phyloP scores from a whole-genome alignment of 116 monocot genomes.

The Trichopus zeylanicus region DNA sequence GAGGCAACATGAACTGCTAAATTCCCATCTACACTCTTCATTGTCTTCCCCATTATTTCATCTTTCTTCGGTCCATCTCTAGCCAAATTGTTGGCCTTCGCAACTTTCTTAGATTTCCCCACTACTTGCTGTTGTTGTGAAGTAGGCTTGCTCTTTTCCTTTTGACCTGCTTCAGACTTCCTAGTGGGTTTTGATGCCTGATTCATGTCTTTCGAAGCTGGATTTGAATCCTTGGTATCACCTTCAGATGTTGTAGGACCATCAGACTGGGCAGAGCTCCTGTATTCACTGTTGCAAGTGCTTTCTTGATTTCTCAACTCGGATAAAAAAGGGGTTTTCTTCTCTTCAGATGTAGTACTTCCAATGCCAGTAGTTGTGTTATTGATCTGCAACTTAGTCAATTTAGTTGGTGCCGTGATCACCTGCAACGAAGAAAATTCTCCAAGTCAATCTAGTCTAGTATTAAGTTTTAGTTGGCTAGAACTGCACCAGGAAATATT shows the following conservation, averaged over 20 bases:
- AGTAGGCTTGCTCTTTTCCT: slow-evolving; percentile 9
- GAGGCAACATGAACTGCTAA: slow-evolving; percentile 28
- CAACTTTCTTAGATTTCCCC: slow-evolving; percentile 1
- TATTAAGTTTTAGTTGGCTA: neutral
- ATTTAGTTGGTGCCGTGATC: neutral
- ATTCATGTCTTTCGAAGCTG: neutral
- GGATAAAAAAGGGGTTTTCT: neutral
- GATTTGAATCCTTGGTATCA: neutral
- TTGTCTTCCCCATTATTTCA: neutral
- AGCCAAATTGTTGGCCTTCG: neutral
- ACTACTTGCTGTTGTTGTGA: neutral
- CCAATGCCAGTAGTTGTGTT: too few species aligned
- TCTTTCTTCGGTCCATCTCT: neutral
- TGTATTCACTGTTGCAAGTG: neutral
- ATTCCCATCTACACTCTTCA: slow-evolving; percentile 7
- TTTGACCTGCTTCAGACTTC: slow-evolving; percentile 1
- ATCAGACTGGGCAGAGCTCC: neutral
- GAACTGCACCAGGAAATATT: neutral
- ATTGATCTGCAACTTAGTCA: neutral
- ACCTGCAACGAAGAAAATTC: neutral
- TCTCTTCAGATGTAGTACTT: neutral
- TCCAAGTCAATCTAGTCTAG: neutral
- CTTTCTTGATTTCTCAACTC: neutral
- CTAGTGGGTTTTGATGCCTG: neutral
- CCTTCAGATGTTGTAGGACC: neutral